Conservation (phyloP, 257 asterid genomes). For the Leptodermis oblonga region DNA sequence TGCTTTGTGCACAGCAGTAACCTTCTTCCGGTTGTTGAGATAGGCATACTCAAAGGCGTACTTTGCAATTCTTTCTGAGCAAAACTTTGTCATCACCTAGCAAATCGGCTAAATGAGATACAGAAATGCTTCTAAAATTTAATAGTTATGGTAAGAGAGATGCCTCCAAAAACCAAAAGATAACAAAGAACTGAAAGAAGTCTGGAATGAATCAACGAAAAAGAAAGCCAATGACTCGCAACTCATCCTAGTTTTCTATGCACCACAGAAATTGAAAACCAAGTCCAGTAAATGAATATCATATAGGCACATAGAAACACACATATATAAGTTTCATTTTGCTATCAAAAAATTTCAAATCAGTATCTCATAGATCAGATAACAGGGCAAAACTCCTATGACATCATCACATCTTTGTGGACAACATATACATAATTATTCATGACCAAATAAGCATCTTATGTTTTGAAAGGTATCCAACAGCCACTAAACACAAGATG, state of each 20-base stretch:
- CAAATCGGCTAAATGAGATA: conserved; percentile 34
- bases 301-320: neutral
- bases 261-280: neutral
- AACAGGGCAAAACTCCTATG: no score
- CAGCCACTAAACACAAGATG: no score
- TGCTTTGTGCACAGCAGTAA: conserved; percentile 98
- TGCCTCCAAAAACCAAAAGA: neutral
- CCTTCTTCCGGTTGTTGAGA: conserved; percentile 90
- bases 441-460: no score
- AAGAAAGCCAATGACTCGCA: neutral
- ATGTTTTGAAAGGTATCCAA: no score
- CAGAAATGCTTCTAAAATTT: conserved; percentile 8
- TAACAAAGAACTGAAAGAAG: no score
- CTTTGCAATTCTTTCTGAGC: conserved; percentile 92
- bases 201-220: neutral
- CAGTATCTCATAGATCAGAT: neutral
- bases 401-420: neutral
- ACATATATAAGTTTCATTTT: neutral
- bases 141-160: neutral
- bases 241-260: neutral
- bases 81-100: conserved; percentile 95
- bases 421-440: neutral
- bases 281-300: neutral
- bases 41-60: conserved; percentile 98
- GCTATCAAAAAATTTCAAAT: neutral